phyloP scores from a whole-genome alignment of 1,139 yeast genomes.

The Candida sojae region DNA sequence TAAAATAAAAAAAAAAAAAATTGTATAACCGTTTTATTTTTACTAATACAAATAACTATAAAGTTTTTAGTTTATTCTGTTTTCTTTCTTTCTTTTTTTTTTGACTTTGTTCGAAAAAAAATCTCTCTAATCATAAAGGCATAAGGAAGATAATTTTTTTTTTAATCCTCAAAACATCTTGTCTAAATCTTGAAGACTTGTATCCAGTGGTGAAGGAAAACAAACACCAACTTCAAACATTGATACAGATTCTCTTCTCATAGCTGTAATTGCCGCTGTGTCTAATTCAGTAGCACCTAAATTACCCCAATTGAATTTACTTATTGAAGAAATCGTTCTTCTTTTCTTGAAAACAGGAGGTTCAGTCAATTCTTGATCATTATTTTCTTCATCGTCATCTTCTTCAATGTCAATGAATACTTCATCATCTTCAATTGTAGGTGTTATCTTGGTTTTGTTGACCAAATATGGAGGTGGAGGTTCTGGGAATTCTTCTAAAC shows the following conservation, averaged over 20 bases:
- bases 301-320: slow-evolving; percentile 2
- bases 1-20: neutral
- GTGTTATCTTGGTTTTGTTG: neutral
- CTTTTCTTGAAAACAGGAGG: no score
- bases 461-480: slow-evolving; percentile 1
- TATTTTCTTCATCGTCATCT: neutral
- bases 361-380: no score
- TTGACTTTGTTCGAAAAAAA: neutral
- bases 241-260: slow-evolving; percentile 1
- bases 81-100: neutral
- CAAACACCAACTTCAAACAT: slow-evolving; percentile 2
- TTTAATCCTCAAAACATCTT: neutral
- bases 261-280: slow-evolving; percentile 1
- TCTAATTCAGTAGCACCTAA: slow-evolving; percentile 1
- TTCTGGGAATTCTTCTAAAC: neutral
- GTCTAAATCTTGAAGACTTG: neutral
- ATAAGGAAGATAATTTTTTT: neutral
- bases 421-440: neutral
- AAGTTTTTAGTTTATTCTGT: neutral
- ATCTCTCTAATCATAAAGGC: neutral
- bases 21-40: neutral
- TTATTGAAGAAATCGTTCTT: slow-evolving; percentile 1
- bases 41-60: slow-evolving; percentile 1
- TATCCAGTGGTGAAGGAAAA: slow-evolving; percentile 1
- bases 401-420: slow-evolving; percentile 1